Conservation (phyloP, 2,329 filamentous ascomycete species). For the Monosporascus sp. region DNA sequence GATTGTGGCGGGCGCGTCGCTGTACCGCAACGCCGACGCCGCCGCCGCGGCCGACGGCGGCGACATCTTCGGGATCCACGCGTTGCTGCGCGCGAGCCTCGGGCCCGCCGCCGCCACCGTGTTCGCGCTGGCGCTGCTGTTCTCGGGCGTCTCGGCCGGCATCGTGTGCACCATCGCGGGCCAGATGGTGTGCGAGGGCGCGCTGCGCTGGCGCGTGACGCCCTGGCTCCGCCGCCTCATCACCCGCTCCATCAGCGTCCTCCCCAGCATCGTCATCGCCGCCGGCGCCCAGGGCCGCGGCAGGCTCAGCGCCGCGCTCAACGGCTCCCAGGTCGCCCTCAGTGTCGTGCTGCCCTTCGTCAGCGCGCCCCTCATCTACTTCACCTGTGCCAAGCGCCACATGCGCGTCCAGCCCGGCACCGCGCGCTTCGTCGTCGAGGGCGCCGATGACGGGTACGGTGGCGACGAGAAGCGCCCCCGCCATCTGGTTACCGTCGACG, state of each 20-base stretch:
- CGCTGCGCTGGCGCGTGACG: conserved; percentile 65
- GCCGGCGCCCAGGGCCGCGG: conserved; percentile 62
- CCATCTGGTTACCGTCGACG: background rate
- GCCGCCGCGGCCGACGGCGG: conserved; percentile 45
- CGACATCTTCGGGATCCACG: conserved; percentile 77
- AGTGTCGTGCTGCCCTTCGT: conserved; percentile 78
- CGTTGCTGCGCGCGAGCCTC: conserved; percentile 62
- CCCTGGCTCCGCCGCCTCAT: conserved; percentile 77
- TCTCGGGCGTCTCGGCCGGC: conserved; percentile 75
- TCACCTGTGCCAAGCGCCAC: conserved; percentile 72
- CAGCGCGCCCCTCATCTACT: conserved; percentile 78
- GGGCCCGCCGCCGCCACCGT: conserved; percentile 72
- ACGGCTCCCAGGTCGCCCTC: conserved; percentile 71
- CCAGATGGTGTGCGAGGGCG: conserved; percentile 84
- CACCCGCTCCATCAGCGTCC: conserved; percentile 75
- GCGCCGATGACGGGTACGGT: conserved; percentile 14
- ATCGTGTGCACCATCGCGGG: conserved; percentile 87
- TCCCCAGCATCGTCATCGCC: conserved; percentile 77
- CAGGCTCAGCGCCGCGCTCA: conserved; percentile 67
- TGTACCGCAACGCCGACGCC: conserved; percentile 59
- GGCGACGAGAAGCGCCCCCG: background rate
- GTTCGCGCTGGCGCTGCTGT: conserved; percentile 76
- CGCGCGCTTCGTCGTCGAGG: conserved; percentile 27
- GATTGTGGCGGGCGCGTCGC: conserved; percentile 72
- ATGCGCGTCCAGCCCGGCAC: conserved; percentile 63